Conservation (phyloP, 1,139 yeast genomes). For the Tardiomyces blankii region DNA sequence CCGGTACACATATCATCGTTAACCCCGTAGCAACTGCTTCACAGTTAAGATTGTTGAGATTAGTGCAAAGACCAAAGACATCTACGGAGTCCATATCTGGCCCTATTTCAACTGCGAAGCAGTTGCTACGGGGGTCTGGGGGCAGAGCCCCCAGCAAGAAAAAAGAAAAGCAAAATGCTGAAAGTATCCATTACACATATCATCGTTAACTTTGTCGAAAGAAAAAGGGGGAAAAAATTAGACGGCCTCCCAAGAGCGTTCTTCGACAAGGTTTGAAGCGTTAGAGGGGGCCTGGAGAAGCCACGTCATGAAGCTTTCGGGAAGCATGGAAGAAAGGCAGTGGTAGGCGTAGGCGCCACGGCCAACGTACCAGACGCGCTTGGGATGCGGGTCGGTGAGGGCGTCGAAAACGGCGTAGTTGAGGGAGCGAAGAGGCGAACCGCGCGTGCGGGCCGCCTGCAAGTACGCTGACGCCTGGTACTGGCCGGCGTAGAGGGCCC, state of each 20-base stretch:
- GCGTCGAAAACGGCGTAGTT: slow-evolving; percentile 27
- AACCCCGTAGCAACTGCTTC: no score
- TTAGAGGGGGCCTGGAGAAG: slow-evolving; percentile 11
- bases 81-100: no score
- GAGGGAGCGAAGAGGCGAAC: slow-evolving; percentile 23
- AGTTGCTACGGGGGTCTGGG: no score
- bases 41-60: no score
- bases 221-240: no score
- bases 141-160: no score
- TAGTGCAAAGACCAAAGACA: no score
- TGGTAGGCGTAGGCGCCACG: slow-evolving; percentile 27
- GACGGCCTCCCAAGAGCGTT: not conserved
- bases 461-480: slow-evolving; percentile 24
- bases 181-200: no score
- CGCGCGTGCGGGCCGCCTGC: slow-evolving; percentile 22
- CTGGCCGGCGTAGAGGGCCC: slow-evolving; percentile 26
- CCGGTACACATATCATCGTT: no score
- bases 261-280: not conserved
- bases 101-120: no score
- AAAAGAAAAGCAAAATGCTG: no score
- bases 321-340: slow-evolving; percentile 20
- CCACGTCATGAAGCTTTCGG: slow-evolving; percentile 27
- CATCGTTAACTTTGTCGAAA: no score
- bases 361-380: slow-evolving; percentile 29
- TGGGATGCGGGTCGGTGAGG: slow-evolving; percentile 20